Evolutionary conservation across 306 rosid genomes (phyloP), one percentile per base, ranked within the genome.

Genomic region (Gillenia trifoliata): DNA sequence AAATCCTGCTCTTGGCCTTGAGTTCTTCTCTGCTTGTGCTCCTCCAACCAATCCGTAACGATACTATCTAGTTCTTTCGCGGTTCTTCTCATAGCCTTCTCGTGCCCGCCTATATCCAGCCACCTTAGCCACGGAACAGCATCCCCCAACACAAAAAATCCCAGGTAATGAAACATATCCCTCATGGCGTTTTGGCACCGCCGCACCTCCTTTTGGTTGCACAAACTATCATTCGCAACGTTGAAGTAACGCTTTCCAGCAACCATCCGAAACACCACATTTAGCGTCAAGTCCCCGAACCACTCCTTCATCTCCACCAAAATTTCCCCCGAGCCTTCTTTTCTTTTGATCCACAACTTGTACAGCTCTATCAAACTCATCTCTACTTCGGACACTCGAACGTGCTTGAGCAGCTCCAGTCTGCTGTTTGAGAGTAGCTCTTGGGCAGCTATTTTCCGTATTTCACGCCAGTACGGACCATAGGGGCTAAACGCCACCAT

Each of bases 31-130:
- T 10, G 30, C 59, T 85, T 80, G 65, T 87, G 90, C 71, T 90
- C 90, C 52, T 82, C 85, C 10, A 86, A 63, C 90, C 87, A 89
- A 6, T 25, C 50, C 77, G 64, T 43, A 28, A 76, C 5, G 3
- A 79, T 3, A 8, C 7, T 8, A 19, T 86, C 92, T 66, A 84
- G 0, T 12, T 64, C 68, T 19, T 70, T 75, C 0, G 78, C 66
- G 1, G 80, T 73, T n/a, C 57, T 80, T 40, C 66, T 77, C 83
- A 81, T 76, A 1, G 69, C 72, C 36, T 78, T 81, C 74, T 81
- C 68, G 11, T 73, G 25, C 29, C 87, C 81, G 5, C 85, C 83
- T 47, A 84, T 64, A 57, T 84, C 87, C 40, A 84, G 71, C 80
- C 83, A 74, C 16, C 69, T 59, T 1, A 80, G 60, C 28, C 22